Evolutionary conservation across 306 rosid species (phyloP).

Genomic region (Vicia villosa): DNA sequence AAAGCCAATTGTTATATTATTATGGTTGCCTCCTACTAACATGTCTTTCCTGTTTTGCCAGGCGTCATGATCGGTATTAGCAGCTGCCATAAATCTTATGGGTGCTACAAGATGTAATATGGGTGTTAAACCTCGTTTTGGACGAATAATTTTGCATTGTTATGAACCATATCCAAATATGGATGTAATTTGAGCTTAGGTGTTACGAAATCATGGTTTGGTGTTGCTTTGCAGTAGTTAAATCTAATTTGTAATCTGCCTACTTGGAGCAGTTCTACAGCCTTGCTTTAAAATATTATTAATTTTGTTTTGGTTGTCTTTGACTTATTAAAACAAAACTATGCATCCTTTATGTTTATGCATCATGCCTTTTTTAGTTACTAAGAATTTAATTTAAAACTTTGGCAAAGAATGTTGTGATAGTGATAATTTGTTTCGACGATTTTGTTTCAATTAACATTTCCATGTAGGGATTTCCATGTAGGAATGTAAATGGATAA

Average conservation of each 20-base stretch:
- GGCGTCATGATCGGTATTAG: conserved; percentile 88
- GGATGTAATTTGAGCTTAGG: conserved; percentile 58
- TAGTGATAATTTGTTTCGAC: background rate
- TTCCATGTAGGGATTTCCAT: conserved; percentile 42
- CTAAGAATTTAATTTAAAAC: background rate
- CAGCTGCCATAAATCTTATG: conserved; percentile 29
- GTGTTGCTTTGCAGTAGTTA: conserved; percentile 43
- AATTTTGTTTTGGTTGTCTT: background rate
- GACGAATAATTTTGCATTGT: conserved; percentile 46
- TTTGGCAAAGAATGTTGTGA: background rate
- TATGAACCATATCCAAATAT: conserved; percentile 46
- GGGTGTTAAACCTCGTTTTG: conserved; percentile 53
- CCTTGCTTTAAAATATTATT: conserved; percentile 1
- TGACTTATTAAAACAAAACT: background rate
- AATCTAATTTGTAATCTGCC: conserved; percentile 42
- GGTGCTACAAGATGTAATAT: conserved; percentile 48
- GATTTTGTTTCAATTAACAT: background rate
- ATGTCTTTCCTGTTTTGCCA: conserved; percentile 36
- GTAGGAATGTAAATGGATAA: too few relatives aligned
- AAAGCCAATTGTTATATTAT: background rate
- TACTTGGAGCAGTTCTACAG: conserved; percentile 34
- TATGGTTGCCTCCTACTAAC: conserved; percentile 23
- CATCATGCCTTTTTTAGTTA: background rate
- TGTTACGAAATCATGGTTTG: conserved; percentile 50
- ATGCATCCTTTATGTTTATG: background rate